Evolutionary conservation across 2,329 filamentous ascomycete species (phyloP).

Genomic region (Fusarium odoratissimum): DNA sequence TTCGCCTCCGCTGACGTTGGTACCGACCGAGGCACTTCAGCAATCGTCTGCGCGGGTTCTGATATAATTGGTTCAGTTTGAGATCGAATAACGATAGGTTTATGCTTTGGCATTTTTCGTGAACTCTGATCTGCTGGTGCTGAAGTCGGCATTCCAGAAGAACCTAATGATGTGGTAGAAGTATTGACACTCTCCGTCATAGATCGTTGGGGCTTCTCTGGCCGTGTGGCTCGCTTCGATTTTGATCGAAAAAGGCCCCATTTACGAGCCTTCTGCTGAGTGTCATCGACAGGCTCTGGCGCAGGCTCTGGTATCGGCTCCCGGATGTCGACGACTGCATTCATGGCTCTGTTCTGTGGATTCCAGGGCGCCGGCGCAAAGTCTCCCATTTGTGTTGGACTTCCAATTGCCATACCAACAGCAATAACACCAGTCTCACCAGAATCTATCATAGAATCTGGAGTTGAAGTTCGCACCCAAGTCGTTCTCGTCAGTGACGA

Average conservation of each 20-base stretch:
- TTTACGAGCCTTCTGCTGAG: conserved; percentile 63
- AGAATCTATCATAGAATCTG: conserved; percentile 55
- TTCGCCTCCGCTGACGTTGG: conserved; percentile 16
- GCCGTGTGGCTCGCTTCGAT: conserved; percentile 47
- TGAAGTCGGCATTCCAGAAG: conserved; percentile 19
- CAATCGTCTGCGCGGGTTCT: conserved; percentile 12
- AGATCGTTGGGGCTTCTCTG: conserved; percentile 38
- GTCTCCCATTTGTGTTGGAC: conserved; percentile 63
- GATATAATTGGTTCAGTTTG: conserved; percentile 53
- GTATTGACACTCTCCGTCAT: conserved; percentile 41
- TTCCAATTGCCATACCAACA: conserved; percentile 82
- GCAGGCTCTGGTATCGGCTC: conserved; percentile 26
- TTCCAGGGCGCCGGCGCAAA: conserved; percentile 45
- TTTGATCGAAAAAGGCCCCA: conserved; percentile 68
- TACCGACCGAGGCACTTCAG: conserved; percentile 8
- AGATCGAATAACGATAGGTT: conserved; percentile 57
- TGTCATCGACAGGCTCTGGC: conserved; percentile 42
- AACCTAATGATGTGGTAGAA: conserved; percentile 36
- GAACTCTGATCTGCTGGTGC: conserved; percentile 23
- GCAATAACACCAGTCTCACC: conserved; percentile 50
- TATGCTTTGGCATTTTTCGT: conserved; percentile 51
- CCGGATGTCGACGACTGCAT: conserved; percentile 35
- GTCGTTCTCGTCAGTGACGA: conserved; percentile 46
- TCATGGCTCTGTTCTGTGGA: conserved; percentile 44
- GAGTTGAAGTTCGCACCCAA: conserved; percentile 55